These are phyloP conservation scores for Colletotrichum navitas DNA, from an alignment of 2,329 filamentous ascomycete genomes.

Conservation along the genomic window DNA sequence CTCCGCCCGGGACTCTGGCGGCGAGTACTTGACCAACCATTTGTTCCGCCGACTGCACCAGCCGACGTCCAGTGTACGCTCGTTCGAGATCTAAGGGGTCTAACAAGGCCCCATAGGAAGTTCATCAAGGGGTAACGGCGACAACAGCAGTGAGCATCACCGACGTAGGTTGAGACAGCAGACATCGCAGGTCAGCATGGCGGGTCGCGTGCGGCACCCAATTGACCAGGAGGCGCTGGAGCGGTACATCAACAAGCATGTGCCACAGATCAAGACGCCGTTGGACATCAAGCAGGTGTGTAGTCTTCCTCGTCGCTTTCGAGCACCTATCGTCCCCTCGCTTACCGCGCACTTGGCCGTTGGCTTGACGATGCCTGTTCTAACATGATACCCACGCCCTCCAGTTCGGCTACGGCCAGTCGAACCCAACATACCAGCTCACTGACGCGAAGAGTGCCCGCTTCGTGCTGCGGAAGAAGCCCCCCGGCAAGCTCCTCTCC, in stretches of 20 bases:
- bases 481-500: slow-evolving; percentile 91
- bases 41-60: too few relatives aligned
- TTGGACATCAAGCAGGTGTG: slow-evolving; percentile 89
- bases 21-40: slow-evolving; percentile 2
- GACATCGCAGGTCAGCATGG: slow-evolving; percentile 66
- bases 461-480: slow-evolving; percentile 97
- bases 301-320: slow-evolving; percentile 22
- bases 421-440: slow-evolving; percentile 95
- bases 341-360: not conserved
- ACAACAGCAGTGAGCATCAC: not conserved
- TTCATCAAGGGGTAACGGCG: not conserved
- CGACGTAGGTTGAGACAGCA: not conserved
- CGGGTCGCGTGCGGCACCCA: slow-evolving; percentile 88
- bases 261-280: slow-evolving; percentile 86
- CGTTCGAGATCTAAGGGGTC: not conserved
- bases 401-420: slow-evolving; percentile 97
- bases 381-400: not conserved
- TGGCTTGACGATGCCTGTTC: not conserved
- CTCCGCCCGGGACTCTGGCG: not conserved
- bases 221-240: slow-evolving; percentile 87
- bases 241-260: slow-evolving; percentile 80
- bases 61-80: not conserved
- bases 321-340: slow-evolving; percentile 7
- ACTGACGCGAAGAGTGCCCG: slow-evolving; percentile 76
- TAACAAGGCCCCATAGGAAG: not conserved